Percentiles rank a stretch among this genome's conserved stretches.
Conservation (phyloP, 768 basidiomycete genomes). For the Lactifluus hygrophoroides region DNA sequence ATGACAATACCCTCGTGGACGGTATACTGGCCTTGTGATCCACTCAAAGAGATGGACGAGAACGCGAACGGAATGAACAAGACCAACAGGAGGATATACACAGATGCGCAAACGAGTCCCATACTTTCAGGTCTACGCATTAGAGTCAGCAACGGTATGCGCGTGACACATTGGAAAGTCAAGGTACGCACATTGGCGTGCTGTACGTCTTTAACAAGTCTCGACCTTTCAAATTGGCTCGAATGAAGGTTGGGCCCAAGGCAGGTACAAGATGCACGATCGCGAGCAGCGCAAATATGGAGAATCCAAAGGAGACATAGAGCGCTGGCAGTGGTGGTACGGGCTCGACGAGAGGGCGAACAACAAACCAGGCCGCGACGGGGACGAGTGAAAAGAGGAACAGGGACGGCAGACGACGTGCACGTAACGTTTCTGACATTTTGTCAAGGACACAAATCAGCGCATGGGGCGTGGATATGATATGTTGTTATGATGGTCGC, state of each 20-base stretch:
- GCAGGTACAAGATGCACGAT: slow-evolving; percentile 76
- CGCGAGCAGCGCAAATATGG: slow-evolving; percentile 71
- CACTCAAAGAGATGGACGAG: slow-evolving; percentile 54
- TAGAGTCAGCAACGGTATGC: not conserved
- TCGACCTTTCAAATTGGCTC: slow-evolving; percentile 73
- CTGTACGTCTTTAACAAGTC: slow-evolving; percentile 81
- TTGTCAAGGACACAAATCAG: not conserved
- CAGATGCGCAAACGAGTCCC: slow-evolving; percentile 81
- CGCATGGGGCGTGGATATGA: too few species aligned
- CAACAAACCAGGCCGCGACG: slow-evolving; percentile 62
- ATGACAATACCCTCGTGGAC: slow-evolving; percentile 55
- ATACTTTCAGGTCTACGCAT: slow-evolving; percentile 78
- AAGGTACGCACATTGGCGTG: slow-evolving; percentile 52
- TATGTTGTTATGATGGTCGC: not conserved
- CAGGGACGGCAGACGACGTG: slow-evolving; percentile 23
- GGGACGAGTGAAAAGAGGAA: slow-evolving; percentile 56
- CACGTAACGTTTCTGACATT: slow-evolving; percentile 13
- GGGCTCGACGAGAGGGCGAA: slow-evolving; percentile 64
- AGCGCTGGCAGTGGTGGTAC: slow-evolving; percentile 62
- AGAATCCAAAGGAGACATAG: slow-evolving; percentile 75
- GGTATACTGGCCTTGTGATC: slow-evolving; percentile 32
- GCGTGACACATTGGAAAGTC: not conserved
- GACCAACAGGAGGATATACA: slow-evolving; percentile 81
- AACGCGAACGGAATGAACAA: slow-evolving; percentile 96
- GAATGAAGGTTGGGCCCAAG: slow-evolving; percentile 71